phyloP scores from a whole-genome alignment of 1,284 basidiomycete genomes.

The Boletellus deceptivus region DNA sequence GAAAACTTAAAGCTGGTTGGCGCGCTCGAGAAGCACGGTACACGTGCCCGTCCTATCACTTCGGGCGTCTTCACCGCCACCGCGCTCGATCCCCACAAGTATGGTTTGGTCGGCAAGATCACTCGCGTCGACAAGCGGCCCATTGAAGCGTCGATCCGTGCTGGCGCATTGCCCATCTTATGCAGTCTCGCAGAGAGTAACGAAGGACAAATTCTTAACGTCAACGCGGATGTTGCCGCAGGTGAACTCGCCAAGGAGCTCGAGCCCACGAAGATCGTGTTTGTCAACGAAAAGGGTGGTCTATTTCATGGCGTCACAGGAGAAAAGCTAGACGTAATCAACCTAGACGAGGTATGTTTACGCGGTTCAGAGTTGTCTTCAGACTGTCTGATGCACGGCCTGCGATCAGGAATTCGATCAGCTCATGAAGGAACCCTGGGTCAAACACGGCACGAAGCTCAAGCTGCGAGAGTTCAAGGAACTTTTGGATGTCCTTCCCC shows the following conservation, averaged over 20 bases:
- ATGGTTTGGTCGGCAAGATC: conserved; percentile 93
- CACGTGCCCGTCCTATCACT: conserved; percentile 92
- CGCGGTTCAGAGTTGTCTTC: not conserved
- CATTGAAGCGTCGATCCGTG: conserved; percentile 90
- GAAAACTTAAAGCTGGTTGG: conserved; percentile 92
- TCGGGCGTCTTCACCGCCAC: conserved; percentile 95
- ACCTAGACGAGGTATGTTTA: conserved; percentile 84
- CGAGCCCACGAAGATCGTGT: conserved; percentile 99
- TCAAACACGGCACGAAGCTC: conserved; percentile 99
- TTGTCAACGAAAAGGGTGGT: conserved; percentile 98
- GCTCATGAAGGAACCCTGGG: conserved; percentile 99
- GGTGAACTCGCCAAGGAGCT: conserved; percentile 95
- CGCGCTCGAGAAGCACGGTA: conserved; percentile 89
- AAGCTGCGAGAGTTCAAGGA: conserved; percentile 99
- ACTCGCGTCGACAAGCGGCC: conserved; percentile 92
- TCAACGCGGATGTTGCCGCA: conserved; percentile 95
- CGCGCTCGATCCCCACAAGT: conserved; percentile 91
- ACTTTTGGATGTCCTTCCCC: conserved; percentile 95
- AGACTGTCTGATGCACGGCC: conserved; percentile 3
- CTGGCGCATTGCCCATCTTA: conserved; percentile 90
- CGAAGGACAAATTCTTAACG: conserved; percentile 93
- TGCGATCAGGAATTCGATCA: conserved; percentile 82
- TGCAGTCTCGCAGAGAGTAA: conserved; percentile 89
- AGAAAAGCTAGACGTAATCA: conserved; percentile 94
- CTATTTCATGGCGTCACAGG: conserved; percentile 96